Percentiles rank a stretch among this genome's conserved stretches.
These are phyloP conservation scores for Pseudonitzschia delicatissima DNA, from an alignment of 108 stramenopile species.

Conservation along the genomic window DNA sequence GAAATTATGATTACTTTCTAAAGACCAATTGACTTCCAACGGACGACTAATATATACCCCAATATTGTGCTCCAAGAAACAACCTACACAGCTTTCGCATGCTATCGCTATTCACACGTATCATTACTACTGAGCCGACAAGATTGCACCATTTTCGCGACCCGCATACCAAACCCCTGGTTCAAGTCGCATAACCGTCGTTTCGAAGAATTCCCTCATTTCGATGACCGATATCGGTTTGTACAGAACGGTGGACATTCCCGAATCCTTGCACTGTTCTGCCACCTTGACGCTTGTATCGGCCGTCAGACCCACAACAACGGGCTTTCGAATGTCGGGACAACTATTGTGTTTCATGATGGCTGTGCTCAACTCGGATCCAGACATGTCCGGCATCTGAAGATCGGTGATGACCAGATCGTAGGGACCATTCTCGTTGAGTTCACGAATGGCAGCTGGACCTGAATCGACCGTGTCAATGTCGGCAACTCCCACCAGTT, in stretches of 20 bases:
- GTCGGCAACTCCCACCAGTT: not conserved
- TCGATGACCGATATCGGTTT: slow-evolving; percentile 10
- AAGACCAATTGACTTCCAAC: too few relatives aligned
- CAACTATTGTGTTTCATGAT: not conserved
- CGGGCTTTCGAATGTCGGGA: not conserved
- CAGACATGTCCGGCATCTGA: slow-evolving; percentile 17
- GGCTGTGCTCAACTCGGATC: not conserved
- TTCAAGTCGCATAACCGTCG: not conserved
- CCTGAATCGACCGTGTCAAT: slow-evolving; percentile 8
- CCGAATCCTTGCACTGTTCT: not conserved
- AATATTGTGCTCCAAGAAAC: too few relatives aligned
- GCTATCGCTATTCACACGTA: too few relatives aligned
- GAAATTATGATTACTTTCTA: too few relatives aligned
- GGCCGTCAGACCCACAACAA: slow-evolving; percentile 10
- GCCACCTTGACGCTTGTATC: slow-evolving; percentile 6
- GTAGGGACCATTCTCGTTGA: not conserved
- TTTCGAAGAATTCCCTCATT: slow-evolving; percentile 6
- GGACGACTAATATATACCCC: too few relatives aligned
- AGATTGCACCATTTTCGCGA: not conserved
- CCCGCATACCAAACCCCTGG: slow-evolving; percentile 2
- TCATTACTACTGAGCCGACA: slow-evolving; percentile 4
- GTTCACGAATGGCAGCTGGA: slow-evolving; percentile 3
- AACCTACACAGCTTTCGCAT: too few relatives aligned
- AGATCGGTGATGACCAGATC: slow-evolving; percentile 22
- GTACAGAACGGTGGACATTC: slow-evolving; percentile 5